Base-by-base conservation (phyloP, 2,329 filamentous ascomycete species). In the Tympanopsis confertula region DNA sequence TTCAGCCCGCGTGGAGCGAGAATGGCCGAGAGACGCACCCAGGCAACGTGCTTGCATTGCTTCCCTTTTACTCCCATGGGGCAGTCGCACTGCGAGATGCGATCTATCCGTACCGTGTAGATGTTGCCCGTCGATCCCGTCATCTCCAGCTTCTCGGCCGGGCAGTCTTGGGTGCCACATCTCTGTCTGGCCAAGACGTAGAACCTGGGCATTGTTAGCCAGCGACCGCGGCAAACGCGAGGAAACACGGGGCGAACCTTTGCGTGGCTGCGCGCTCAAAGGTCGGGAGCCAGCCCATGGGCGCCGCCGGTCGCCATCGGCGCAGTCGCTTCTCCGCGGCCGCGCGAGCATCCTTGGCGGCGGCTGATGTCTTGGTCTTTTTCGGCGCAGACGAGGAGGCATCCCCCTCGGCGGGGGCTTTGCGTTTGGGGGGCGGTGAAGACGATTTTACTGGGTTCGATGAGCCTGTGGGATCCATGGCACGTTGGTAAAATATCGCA, bases 1-100 rank as follows among this genome's bases (percentile, higher is more conserved):
- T n/a, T n/a, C n/a, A n/a, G n/a, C n/a, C n/a, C n/a, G n/a, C n/a
- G n/a, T n/a, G n/a, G n/a, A n/a, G n/a, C n/a, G n/a, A n/a, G n/a
- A n/a, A n/a, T n/a, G n/a, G 32, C 7, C 7, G n/a, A 15, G 13
- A 12, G 3, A 54, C 58, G 29, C 47, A 70, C 71, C 47, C 76
- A 82, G 32, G 80, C 42, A 19, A 77, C 58, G 45, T 83, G 78
- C 48, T 82, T 82, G 66, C 78, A 81, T 42, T 78, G 72, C 20
- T 72, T 65, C 0, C 71, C 70, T 22, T 62, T 62, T 19, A 41
- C 46, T 1, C 63, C 65, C 40, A 78, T 66, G 1, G 74, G 73
- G 42, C 76, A 80, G 36, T 64, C 59, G 50, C 76, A 81, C 0
- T 46, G 56, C 0, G 74, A 71, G 14, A 62, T 47, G n/a, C 61